These are phyloP conservation scores for Lodderomyces parapsilosis DNA, from an alignment of 1,139 yeast species.

Conservation along the genomic window DNA sequence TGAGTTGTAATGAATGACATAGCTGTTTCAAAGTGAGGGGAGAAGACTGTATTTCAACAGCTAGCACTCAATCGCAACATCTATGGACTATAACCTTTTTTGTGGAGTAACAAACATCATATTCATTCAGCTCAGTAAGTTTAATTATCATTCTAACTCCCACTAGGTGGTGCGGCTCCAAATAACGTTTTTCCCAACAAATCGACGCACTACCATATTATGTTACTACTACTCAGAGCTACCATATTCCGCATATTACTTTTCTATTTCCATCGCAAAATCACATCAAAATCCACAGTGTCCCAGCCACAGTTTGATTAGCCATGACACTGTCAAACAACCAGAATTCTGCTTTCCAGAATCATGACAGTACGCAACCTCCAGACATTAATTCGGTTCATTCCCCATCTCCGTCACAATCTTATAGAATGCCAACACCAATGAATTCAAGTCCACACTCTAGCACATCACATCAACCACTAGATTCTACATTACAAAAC, in stretches of 20 bases:
- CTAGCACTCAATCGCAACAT: no score
- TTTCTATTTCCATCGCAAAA: not conserved
- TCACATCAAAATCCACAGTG: slow-evolving; percentile 1
- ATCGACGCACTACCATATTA: not conserved
- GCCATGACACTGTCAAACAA: slow-evolving; percentile 1
- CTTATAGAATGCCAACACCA: slow-evolving; percentile 11
- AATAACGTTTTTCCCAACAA: not conserved
- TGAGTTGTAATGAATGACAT: not conserved
- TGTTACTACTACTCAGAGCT: not conserved
- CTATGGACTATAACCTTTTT: no score
- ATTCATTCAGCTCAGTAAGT: no score
- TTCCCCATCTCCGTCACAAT: slow-evolving; percentile 8
- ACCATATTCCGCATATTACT: not conserved
- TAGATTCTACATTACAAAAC: not conserved
- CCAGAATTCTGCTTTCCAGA: slow-evolving; percentile 10
- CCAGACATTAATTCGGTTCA: slow-evolving; percentile 1
- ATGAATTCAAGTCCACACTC: slow-evolving; percentile 6
- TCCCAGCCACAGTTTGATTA: not conserved
- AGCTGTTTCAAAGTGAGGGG: not conserved
- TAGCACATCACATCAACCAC: not conserved
- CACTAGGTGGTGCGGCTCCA: not conserved
- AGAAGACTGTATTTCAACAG: not conserved
- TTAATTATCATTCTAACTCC: not conserved
- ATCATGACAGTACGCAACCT: slow-evolving; percentile 1
- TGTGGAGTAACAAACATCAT: no score